Conservation (phyloP, 805 yeast genomes). For the Candida multigemmis region DNA sequence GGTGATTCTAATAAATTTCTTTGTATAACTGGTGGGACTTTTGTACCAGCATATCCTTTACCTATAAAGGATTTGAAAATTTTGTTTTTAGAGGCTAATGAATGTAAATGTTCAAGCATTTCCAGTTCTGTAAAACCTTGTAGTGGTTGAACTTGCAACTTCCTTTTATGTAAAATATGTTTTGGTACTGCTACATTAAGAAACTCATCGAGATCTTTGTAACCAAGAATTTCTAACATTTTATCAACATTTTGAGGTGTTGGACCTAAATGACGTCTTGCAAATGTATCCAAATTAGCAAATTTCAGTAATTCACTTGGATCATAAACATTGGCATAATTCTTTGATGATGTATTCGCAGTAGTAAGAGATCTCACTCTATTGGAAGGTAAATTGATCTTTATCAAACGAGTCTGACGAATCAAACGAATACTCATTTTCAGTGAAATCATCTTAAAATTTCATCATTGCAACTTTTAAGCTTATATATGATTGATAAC, state of each 20-base stretch:
- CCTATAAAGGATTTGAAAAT: slow-evolving; percentile 76
- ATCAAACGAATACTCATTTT: too few relatives aligned
- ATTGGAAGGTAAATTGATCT: slow-evolving; percentile 1
- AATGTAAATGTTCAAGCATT: slow-evolving; percentile 58
- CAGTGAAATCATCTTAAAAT: too few relatives aligned
- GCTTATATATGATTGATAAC: too few relatives aligned
- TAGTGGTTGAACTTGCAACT: slow-evolving; percentile 55
- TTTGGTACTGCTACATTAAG: slow-evolving; percentile 69
- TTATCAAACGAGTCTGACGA: too few relatives aligned
- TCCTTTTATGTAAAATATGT: slow-evolving; percentile 61
- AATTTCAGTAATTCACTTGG: slow-evolving; percentile 21
- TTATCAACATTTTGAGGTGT: slow-evolving; percentile 47
- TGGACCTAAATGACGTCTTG: slow-evolving; percentile 88
- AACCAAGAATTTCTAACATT: slow-evolving; percentile 64
- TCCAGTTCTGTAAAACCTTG: slow-evolving; percentile 77
- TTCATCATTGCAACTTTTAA: too few relatives aligned
- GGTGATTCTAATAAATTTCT: slow-evolving; percentile 89
- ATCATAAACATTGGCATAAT: slow-evolving; percentile 39
- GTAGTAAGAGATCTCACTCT: slow-evolving; percentile 12
- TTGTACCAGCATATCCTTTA: slow-evolving; percentile 89
- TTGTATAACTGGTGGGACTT: slow-evolving; percentile 85
- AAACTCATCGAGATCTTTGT: slow-evolving; percentile 60
- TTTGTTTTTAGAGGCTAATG: slow-evolving; percentile 69
- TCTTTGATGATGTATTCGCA: slow-evolving; percentile 48
- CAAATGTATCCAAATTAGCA: slow-evolving; percentile 64